Evolutionary conservation across 2,329 filamentous ascomycete species (phyloP), one percentile per base, ranked within the genome.

Genomic region (Aspergillus clavatus): DNA sequence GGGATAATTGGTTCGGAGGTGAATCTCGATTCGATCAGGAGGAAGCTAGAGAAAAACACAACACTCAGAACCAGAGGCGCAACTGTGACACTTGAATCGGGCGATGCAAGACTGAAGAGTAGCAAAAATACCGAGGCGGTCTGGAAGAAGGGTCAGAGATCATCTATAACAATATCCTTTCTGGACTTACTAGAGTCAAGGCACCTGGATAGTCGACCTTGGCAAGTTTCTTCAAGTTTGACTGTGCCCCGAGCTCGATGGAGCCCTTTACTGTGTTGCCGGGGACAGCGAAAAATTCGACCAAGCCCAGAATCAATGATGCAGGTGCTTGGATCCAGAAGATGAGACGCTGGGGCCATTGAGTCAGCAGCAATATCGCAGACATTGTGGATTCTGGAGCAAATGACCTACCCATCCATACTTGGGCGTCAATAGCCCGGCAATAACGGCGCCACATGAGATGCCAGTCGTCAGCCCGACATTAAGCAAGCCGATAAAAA

Each of bases 121-220:
- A 94, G 80, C 5, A 89, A 73, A 0, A 86, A 77, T 12, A 91
- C 82, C 2, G 84, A 78, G 3, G 72, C 56, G 1, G 77, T 79
- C 82, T 84, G 19, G 5, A 46, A 21, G 16, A 3, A 23, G 37
- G 52, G 49, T 47, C 26, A 31, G 5, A 40, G 19, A 4, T 5
- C 23, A 24, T 24, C 23, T 24, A 4, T 8, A 24, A 24, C 8
- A 8, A 5, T 24, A 24, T 24, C 4, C 23, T 24, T 24, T 8
- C n/a, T 6, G 45, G 5, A 46, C 76, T 61, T 69, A 84, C 81
- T 52, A 89, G 66, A n/a, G 82, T 72, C 1, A 80, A 28, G 5
- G 86, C 84, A 3, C 88, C 88, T 0, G 82, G 72, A 55, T 91
- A 93, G 65, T 94, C 89, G 44, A 94, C 80, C 1, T 73, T 71